Base-by-base conservation (phyloP, 2,329 filamentous ascomycete species). In the Bipolaris bicolor region DNA sequence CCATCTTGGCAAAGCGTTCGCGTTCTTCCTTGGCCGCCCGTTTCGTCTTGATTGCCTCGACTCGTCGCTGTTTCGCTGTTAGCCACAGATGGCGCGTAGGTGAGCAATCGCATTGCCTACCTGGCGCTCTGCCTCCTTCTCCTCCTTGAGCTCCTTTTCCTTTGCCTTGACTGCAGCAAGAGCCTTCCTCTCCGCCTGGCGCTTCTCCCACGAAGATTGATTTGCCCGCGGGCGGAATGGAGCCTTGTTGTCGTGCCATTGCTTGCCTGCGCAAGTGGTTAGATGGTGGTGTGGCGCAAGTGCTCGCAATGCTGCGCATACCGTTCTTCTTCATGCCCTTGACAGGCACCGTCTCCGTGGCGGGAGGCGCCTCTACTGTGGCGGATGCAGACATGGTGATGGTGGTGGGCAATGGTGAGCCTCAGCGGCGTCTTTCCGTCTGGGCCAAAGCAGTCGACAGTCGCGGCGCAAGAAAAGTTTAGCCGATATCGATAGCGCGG, bases 131-230 rank as follows among this genome's bases (percentile, higher is more conserved):
- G 89, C 86, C 74, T 96, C 92, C 79, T 96, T 97, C 80, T 97
- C 95, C 0, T 92, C 91, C 81, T 94, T 76, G 87, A 99, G 87
- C 77, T 97, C 92, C 78, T 91, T 93, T 80, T 98, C 95, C 72
- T 92, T 92, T 34, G 92, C 91, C 81, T 97, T 98, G 68, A 90
- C 86, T n/a, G 91, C 87, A 11, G 86, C 84, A 68, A 88, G 84
- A 7, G 88, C 84, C 61, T 88, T 85, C 49, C 92, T 86, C 60
- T 88, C 84, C 67, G 89, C 88, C 44, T 86, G 81, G 51, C 94
- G 88, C 77, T 92, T 89, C 66, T 89, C 88, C 76, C 90, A 98
- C 0, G 91, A 87, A 2, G 86, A 90, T 66, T 92, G 84, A 24
- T 93, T 92, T 9, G 90, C 84, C 13, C 82, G 87, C 3, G 91